Conservation (phyloP, 2,329 filamentous ascomycete genomes). For the Paracorniculantispora psalliotae region DNA sequence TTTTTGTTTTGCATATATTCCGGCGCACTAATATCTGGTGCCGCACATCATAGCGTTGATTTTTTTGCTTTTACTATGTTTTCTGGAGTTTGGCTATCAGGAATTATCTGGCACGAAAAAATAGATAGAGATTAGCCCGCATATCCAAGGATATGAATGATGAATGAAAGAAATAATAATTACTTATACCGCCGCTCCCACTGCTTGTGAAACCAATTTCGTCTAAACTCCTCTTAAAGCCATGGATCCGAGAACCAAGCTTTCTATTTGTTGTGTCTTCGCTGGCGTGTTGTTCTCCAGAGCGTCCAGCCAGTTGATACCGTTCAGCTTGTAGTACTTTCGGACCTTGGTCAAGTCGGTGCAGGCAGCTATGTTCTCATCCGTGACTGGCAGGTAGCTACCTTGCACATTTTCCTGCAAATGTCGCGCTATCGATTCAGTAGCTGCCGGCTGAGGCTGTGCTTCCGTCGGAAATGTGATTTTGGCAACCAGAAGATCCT, state of each 20-base stretch:
- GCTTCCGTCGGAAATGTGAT: slow-evolving; percentile 50
- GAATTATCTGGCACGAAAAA: slow-evolving; percentile 8
- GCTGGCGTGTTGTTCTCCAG: slow-evolving; percentile 33
- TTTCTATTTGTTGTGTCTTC: slow-evolving; percentile 56
- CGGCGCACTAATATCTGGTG: slow-evolving; percentile 7
- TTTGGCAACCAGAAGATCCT: slow-evolving; percentile 74
- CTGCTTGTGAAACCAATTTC: neutral
- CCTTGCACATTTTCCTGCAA: slow-evolving; percentile 60
- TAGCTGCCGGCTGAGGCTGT: slow-evolving; percentile 36
- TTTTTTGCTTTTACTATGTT: slow-evolving; percentile 6
- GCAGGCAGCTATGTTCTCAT: slow-evolving; percentile 53
- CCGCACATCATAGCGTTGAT: slow-evolving; percentile 15
- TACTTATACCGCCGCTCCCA: neutral
- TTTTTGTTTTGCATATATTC: slow-evolving; percentile 2
- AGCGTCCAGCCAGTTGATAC: slow-evolving; percentile 45
- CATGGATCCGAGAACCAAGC: slow-evolving; percentile 69
- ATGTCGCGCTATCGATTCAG: slow-evolving; percentile 52
- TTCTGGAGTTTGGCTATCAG: slow-evolving; percentile 6
- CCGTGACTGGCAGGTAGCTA: slow-evolving; percentile 51
- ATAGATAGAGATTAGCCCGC: slow-evolving; percentile 11
- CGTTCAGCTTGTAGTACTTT: slow-evolving; percentile 83
- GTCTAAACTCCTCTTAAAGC: slow-evolving; percentile 46
- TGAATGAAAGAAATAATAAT: slow-evolving; percentile 12
- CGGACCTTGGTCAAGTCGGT: slow-evolving; percentile 66
- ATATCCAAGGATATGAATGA: slow-evolving; percentile 10